These are phyloP conservation scores for Chimonanthus praecox DNA, from an alignment of 164 flowering plant genomes.

Conservation along the genomic window DNA sequence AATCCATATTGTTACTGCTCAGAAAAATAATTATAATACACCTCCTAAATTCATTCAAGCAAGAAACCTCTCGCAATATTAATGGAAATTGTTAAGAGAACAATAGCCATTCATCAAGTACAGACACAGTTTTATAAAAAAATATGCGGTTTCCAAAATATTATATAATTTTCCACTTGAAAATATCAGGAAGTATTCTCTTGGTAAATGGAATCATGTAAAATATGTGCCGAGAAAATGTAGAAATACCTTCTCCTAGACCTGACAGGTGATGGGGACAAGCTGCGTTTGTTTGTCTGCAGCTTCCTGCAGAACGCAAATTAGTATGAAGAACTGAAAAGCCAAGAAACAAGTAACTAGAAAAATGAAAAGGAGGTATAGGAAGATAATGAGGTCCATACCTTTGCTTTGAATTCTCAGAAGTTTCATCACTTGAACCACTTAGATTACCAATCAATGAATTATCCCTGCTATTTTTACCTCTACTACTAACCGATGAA, in stretches of 20 bases:
- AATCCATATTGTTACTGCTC: too few relatives aligned
- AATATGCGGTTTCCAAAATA: not conserved
- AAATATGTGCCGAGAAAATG: not conserved
- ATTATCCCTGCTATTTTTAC: conserved; percentile 47
- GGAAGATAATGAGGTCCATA: conserved; percentile 7
- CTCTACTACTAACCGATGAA: conserved; percentile 50
- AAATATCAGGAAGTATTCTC: not conserved
- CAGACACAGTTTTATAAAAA: not conserved
- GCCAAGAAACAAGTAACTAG: not conserved
- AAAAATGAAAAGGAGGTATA: not conserved
- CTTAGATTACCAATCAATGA: conserved; percentile 29
- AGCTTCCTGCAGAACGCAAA: conserved; percentile 41
- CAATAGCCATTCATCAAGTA: not conserved
- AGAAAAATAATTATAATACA: too few relatives aligned
- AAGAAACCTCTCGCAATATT: not conserved
- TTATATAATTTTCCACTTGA: not conserved
- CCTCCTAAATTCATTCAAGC: not conserved
- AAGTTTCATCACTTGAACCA: conserved; percentile 56
- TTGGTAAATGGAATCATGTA: not conserved
- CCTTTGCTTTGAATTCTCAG: conserved; percentile 65
- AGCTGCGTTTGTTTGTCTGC: conserved; percentile 39
- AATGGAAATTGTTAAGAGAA: not conserved
- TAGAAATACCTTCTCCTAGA: conserved; percentile 57
- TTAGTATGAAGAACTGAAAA: conserved; percentile 11
- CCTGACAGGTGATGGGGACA: conserved; percentile 66